Base-by-base conservation (phyloP, 257 asterid genomes). In the Nicotiana attenuata region DNA sequence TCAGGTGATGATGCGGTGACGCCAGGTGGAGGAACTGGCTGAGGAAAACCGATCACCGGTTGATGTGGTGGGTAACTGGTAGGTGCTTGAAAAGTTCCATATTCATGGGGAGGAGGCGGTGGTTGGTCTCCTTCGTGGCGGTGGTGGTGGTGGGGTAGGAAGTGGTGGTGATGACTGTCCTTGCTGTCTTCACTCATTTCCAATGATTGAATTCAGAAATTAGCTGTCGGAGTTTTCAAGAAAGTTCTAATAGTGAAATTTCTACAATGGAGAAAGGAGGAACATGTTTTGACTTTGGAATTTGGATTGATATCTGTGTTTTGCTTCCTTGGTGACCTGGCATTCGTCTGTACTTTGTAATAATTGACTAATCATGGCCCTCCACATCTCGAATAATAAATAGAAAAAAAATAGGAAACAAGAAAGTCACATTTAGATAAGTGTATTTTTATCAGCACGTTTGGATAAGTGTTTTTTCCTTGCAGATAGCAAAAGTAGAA, bases 11-110 rank as follows among this genome's bases (percentile, higher is more conserved):
- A 85, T 11, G 82, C 91, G 29, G 88, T 82, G 81, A 80, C 69
- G 1, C 97, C 99, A 2, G 98, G 97, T n/a, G 99, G 99, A 24
- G 98, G 96, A 77, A 88, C 91, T 2, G 99, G 97, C 84, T 93
- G 99, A 85, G 99, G 99, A 65, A 93, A 93, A 67, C 98, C 99
- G 31, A 83, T 77, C 79, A 91, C 97, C 64, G 94, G 85, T 78
- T 87, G 94, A 22, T 91, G 95, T 24, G 95, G 92, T 8, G 10
- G 14, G 87, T 92, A 81, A 11, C 3, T 47, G 15, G 75, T 16
- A 31, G 75, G 10, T 65, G 52, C 9, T 83, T 95, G 97, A 80
- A 93, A 95, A 47, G 98, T 93, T 41, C 99, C 99, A 65, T 95
- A 95, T 65, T 86, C 91, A 5, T 95, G 86, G 15, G 83, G 78